Base-by-base conservation (phyloP, 768 basidiomycete species). In the Suillus ampliporus region DNA sequence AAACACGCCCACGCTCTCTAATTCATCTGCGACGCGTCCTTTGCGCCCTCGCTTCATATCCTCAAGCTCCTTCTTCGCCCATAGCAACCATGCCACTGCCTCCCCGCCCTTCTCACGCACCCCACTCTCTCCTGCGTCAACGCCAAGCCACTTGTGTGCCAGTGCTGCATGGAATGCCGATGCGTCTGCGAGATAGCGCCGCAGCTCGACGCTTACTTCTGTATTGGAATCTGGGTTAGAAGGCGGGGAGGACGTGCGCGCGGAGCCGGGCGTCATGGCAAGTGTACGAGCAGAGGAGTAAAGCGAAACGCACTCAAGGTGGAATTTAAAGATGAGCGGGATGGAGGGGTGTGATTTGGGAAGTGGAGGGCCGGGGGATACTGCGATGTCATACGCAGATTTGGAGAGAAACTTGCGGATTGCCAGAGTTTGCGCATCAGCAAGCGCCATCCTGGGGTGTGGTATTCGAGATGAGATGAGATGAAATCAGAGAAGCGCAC, bases 81-180 rank as follows among this genome's bases (percentile, higher is more conserved):
- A 90, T 3, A 72, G 74, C 37, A 95, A 73, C 71, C 90, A 98
- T 0, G 87, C 92, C 5, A 99, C 85, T 0, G 95, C 92, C 61
- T 91, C 88, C 0, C 97, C 93, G 28, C 84, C 86, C 74, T 84
- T 83, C 38, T 79, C 78, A 34, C 78, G 66, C 14, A 81, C 81
- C 3, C 87, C 83, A 51, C 86, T 88, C 77, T 97, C 97, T 6
- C 96, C 97, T 1, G 91, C 90, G 71, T 98, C 95, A 5, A 99
- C 91, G 0, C 96, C 97, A n/a, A 99, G 82, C 97, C 97, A 99
- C 72, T 97, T 98, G 67, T 88, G 86, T 14, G 89, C 86, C 35
- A 97, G 77, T 0, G 93, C 93, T 17, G 78, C 75, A 58, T 95
- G 89, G 47, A 97, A 79, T 5, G 82, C 77, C 0, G 83, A 79